phyloP scores from a whole-genome alignment of 495 filamentous ascomycete species.

The Lichenothelia convexa region DNA sequence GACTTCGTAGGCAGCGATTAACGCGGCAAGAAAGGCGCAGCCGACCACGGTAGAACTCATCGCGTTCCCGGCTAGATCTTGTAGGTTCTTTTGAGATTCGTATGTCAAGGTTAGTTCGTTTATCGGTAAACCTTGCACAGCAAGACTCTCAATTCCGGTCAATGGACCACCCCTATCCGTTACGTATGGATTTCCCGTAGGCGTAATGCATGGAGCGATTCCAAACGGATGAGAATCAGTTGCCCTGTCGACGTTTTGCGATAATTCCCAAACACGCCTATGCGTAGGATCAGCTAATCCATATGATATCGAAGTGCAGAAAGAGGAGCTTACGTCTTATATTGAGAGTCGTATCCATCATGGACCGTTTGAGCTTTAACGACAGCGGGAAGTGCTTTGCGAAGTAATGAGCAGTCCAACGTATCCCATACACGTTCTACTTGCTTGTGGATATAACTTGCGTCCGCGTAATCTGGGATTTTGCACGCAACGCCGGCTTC shows the following conservation, averaged over 20 bases:
- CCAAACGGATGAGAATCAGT: slow-evolving; percentile 32
- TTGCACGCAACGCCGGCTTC: slow-evolving; percentile 29
- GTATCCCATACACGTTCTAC: slow-evolving; percentile 47
- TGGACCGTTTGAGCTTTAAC: too few species aligned
- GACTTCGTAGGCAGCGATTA: slow-evolving; percentile 28
- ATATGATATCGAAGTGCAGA: too few species aligned
- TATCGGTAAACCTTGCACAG: slow-evolving; percentile 54
- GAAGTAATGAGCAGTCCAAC: slow-evolving; percentile 43
- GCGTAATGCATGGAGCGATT: slow-evolving; percentile 53
- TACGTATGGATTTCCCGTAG: slow-evolving; percentile 42
- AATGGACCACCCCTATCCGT: slow-evolving; percentile 45
- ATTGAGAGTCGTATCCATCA: slow-evolving; percentile 36
- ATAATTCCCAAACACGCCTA: slow-evolving; percentile 47
- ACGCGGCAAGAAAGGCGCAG: slow-evolving; percentile 34
- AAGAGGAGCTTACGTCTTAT: too few species aligned
- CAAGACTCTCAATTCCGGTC: slow-evolving; percentile 45
- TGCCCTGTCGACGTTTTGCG: slow-evolving; percentile 55
- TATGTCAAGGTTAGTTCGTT: slow-evolving; percentile 40
- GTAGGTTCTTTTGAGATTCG: slow-evolving; percentile 45
- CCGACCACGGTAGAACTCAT: slow-evolving; percentile 67
- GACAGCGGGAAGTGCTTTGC: slow-evolving; percentile 20
- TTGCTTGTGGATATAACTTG: slow-evolving; percentile 26
- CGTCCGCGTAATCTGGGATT: slow-evolving; percentile 37
- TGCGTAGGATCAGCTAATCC: too few species aligned
- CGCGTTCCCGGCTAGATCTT: slow-evolving; percentile 66